phyloP scores from a whole-genome alignment of 2,329 filamentous ascomycete species.

The Hypoxylon sp. region DNA sequence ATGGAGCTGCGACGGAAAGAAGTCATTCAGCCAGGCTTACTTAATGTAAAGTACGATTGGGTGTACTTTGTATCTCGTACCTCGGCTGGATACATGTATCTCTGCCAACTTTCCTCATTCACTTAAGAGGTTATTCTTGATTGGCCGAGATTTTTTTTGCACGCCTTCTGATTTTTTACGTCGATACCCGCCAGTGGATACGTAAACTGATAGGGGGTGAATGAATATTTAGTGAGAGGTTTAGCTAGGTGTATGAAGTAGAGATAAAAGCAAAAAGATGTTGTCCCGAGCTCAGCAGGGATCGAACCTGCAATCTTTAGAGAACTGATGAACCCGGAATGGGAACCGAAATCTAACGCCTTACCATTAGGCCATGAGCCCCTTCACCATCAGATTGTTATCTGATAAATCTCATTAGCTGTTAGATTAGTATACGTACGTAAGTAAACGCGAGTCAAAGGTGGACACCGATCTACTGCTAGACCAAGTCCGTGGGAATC shows the following conservation, averaged over 20 bases:
- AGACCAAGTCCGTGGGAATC: background rate
- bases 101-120: conserved; percentile 12
- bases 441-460: no score
- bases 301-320: conserved; percentile 36
- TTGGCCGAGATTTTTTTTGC: conserved; percentile 6
- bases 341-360: conserved; percentile 33
- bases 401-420: background rate
- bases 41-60: background rate
- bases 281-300: conserved; percentile 26
- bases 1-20: background rate
- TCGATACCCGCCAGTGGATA: no score
- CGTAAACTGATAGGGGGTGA: no score
- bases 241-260: background rate
- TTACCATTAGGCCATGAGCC: conserved; percentile 36
- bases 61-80: background rate
- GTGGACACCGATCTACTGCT: background rate
- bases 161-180: background rate
- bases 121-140: background rate
- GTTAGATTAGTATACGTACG: background rate
- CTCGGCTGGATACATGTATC: background rate
- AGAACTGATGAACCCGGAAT: conserved; percentile 1
- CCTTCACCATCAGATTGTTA: background rate
- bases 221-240: no score
- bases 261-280: background rate
- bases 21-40: background rate